A percentile compares a stretch with the other conserved stretches of the same genome.
Evolutionary conservation across 2,329 filamentous ascomycete genomes (phyloP).

Genomic region (Neonectria faginata): DNA sequence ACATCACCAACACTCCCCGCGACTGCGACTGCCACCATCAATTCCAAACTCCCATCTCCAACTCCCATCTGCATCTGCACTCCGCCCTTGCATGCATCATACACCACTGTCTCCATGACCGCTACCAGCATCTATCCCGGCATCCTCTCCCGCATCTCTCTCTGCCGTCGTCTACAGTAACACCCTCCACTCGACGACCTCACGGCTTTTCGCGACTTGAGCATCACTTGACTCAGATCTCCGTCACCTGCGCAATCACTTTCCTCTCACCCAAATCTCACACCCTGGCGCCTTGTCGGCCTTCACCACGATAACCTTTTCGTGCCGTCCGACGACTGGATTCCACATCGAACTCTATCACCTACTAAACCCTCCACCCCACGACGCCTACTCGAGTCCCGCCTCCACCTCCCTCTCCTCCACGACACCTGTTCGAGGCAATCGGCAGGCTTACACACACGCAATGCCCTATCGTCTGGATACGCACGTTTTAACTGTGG

Average conservation of each 20-base stretch:
- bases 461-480: slow-evolving; percentile 86
- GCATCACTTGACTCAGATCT: slow-evolving; percentile 1
- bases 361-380: slow-evolving; percentile 12
- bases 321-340: slow-evolving; percentile 34
- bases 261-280: slow-evolving; percentile 18
- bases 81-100: slow-evolving; percentile 35
- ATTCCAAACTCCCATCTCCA: slow-evolving; percentile 13
- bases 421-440: slow-evolving; percentile 49
- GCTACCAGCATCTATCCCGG: slow-evolving; percentile 37
- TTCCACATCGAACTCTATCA: slow-evolving; percentile 25
- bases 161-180: slow-evolving; percentile 34
- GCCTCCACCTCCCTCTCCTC: slow-evolving; percentile 23
- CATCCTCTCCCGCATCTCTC: slow-evolving; percentile 29
- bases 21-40: slow-evolving; percentile 8
- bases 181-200: slow-evolving; percentile 30
- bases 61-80: slow-evolving; percentile 27
- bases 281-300: slow-evolving; percentile 40
- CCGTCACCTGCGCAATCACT: slow-evolving; percentile 7
- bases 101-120: slow-evolving; percentile 43
- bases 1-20: slow-evolving; percentile 37
- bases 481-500: slow-evolving; percentile 89
- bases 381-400: slow-evolving; percentile 30
- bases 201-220: slow-evolving; percentile 16
- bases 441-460: slow-evolving; percentile 52
- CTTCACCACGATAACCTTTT: slow-evolving; percentile 33